Percentiles rank a stretch among this genome's conserved stretches.
Evolutionary conservation across 169 alveolate genomes (phyloP).

Genomic region (Plasmodium gaboni): DNA sequence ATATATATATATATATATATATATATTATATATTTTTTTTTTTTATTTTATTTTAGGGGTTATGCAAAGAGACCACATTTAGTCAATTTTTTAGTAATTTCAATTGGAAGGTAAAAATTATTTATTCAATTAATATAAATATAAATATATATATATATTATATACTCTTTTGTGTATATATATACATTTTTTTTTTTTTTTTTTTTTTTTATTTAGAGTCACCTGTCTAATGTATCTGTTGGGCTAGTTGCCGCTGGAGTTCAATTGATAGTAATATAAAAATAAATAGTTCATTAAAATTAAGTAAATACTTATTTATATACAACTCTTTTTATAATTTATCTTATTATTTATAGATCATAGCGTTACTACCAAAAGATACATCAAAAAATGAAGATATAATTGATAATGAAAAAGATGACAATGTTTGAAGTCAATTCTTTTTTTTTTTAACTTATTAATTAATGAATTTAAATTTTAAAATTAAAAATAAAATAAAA

Average conservation of each 20-base stretch:
- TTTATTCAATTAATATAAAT: neutral
- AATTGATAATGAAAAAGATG: constrained; percentile 61
- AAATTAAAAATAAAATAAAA: neutral
- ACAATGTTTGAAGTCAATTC: constrained; percentile 23
- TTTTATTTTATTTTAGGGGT: constrained; percentile 16
- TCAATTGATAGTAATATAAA: constrained; percentile 66
- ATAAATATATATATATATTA: neutral
- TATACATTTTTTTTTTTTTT: neutral
- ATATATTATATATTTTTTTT: neutral
- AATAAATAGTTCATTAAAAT: neutral
- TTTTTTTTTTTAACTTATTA: neutral
- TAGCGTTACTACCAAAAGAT: constrained; percentile 62
- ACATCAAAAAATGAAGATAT: constrained; percentile 53
- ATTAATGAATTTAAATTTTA: neutral
- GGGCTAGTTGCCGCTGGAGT: constrained; percentile 65
- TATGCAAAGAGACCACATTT: constrained; percentile 43
- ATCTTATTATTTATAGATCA: constrained; percentile 25
- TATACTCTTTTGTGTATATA: neutral
- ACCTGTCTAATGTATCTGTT: constrained; percentile 62
- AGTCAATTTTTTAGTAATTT: constrained; percentile 47
- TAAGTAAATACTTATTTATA: neutral
- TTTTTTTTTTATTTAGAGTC: constrained; percentile 18
- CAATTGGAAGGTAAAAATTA: constrained; percentile 56
- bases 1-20: neutral
- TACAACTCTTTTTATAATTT: neutral